Percentiles rank a stretch among this genome's conserved stretches.
Conservation (phyloP, 2,329 filamentous ascomycete genomes). For the Ceratocystis huliohia region DNA sequence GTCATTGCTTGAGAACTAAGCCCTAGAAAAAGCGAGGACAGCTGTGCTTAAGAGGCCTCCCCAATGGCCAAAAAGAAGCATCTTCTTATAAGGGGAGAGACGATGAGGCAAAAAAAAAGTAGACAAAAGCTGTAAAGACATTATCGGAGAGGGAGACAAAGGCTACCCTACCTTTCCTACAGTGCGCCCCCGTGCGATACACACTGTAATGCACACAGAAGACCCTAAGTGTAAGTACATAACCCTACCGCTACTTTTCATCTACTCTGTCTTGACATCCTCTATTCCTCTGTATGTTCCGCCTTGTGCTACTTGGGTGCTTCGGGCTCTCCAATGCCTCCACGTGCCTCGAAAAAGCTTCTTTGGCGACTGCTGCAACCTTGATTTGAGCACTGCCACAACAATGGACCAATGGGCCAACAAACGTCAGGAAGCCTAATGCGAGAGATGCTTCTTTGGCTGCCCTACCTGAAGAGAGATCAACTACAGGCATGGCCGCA, state of each 20-base stretch:
- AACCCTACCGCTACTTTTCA: not conserved
- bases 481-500: not conserved
- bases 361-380: not conserved
- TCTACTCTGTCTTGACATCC: not conserved
- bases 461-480: not conserved
- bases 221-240: not conserved
- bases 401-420: not conserved
- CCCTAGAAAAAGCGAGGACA: not conserved
- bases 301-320: not conserved
- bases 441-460: not conserved
- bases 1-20: too few species aligned
- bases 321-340: not conserved
- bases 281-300: too few species aligned
- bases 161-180: not conserved
- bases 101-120: not conserved
- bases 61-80: not conserved
- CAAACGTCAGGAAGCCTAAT: not conserved
- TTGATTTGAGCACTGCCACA: not conserved
- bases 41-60: not conserved
- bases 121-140: not conserved
- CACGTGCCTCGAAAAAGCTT: not conserved
- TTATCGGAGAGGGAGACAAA: not conserved
- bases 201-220: not conserved
- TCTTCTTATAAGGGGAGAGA: not conserved
- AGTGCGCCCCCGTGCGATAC: not conserved